These are phyloP conservation scores for Saccharomyces hybrid DNA, from an alignment of 1,139 yeast species.

Conservation along the genomic window DNA sequence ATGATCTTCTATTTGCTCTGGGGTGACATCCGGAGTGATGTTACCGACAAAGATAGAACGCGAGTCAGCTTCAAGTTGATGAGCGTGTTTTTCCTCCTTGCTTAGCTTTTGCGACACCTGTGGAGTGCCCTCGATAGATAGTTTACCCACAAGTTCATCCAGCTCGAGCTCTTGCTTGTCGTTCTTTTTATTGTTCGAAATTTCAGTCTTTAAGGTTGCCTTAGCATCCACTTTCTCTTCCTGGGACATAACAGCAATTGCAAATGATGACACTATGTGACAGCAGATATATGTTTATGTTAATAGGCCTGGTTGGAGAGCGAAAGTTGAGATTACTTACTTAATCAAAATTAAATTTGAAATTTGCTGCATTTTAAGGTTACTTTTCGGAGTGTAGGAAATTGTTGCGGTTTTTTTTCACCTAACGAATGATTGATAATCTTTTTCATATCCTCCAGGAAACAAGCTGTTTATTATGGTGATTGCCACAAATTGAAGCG, in stretches of 20 bases:
- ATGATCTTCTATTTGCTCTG: conserved; percentile 73
- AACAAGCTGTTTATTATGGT: background rate
- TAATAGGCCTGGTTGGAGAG: background rate
- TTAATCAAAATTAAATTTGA: background rate
- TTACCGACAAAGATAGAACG: conserved; percentile 83
- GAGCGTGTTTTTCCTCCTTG: conserved; percentile 24
- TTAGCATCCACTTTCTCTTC: background rate
- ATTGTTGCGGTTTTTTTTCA: background rate
- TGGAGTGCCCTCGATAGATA: background rate
- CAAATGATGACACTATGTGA: background rate
- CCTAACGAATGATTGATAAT: background rate
- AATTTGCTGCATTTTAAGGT: background rate
- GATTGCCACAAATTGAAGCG: background rate
- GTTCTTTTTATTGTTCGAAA: background rate
- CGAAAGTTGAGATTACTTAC: background rate
- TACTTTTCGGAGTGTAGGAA: background rate
- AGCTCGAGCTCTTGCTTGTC: background rate
- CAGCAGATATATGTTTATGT: background rate
- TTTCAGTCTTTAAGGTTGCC: background rate
- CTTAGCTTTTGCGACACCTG: conserved; percentile 4
- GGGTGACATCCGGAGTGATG: conserved; percentile 73
- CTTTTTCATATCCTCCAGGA: background rate
- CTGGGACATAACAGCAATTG: background rate
- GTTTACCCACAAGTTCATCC: background rate
- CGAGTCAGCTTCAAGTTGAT: conserved; percentile 52